Percentiles rank a stretch among this genome's conserved stretches.
These are phyloP conservation scores for Cryphonectria japonica DNA, from an alignment of 2,329 filamentous ascomycete species.

Conservation along the genomic window DNA sequence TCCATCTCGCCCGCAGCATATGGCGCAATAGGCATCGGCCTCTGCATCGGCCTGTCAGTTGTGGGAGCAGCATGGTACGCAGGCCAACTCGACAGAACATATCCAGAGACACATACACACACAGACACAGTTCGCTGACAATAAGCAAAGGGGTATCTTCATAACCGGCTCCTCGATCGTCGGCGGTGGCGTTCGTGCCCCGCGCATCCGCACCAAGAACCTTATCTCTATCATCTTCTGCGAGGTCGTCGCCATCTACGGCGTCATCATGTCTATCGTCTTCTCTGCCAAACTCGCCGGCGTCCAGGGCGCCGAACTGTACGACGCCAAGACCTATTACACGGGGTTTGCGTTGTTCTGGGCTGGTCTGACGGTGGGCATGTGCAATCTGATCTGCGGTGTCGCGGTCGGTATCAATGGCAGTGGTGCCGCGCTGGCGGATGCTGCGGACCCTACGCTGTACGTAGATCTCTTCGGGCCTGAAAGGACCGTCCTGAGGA, in stretches of 20 bases:
- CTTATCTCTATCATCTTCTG: conserved; percentile 99
- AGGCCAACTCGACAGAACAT: conserved; percentile 21
- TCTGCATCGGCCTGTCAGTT: conserved; percentile 95
- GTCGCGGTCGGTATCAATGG: conserved; percentile 98
- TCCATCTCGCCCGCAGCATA: conserved; percentile 92
- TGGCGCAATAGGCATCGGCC: conserved; percentile 85
- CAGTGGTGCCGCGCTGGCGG: conserved; percentile 91
- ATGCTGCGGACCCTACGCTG: conserved; percentile 90
- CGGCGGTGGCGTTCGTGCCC: conserved; percentile 93
- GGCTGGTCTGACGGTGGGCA: conserved; percentile 90
- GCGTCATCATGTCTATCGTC: conserved; percentile 99
- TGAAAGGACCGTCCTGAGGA: background rate
- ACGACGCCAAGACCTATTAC: conserved; percentile 82
- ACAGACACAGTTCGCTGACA: background rate
- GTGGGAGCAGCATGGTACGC: conserved; percentile 94
- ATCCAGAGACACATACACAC: background rate
- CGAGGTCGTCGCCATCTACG: conserved; percentile 99
- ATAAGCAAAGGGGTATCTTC: conserved; percentile 87
- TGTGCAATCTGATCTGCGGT: conserved; percentile 96
- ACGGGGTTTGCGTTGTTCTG: conserved; percentile 96
- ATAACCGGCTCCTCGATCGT: conserved; percentile 97
- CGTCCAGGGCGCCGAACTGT: conserved; percentile 66
- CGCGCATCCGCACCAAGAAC: conserved; percentile 98
- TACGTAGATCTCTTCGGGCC: conserved; percentile 52
- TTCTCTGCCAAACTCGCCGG: conserved; percentile 86